These are phyloP conservation scores for Vitis amurensis DNA, from an alignment of 164 flowering plant genomes.

Conservation along the genomic window DNA sequence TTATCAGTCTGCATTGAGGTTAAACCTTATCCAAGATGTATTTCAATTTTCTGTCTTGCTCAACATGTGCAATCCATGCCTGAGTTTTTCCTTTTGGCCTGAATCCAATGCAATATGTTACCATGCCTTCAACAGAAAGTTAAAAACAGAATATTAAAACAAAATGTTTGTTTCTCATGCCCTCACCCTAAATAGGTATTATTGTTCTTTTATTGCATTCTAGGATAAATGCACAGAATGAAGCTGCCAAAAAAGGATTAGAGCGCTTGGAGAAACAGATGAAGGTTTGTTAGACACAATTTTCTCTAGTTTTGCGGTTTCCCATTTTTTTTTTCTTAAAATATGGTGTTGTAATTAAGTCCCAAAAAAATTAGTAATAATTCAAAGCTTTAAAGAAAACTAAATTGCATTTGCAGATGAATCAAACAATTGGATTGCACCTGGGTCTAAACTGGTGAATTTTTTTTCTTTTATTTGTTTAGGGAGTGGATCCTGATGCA, in stretches of 20 bases:
- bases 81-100: background rate
- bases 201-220: slow-evolving; percentile 1
- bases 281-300: slow-evolving; percentile 61
- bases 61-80: background rate
- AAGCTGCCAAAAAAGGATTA: slow-evolving; percentile 87
- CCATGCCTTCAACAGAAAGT: background rate
- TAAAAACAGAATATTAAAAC: too few relatives aligned
- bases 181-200: too few relatives aligned
- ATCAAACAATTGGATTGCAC: background rate
- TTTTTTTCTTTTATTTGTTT: slow-evolving; percentile 9
- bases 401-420: too few relatives aligned
- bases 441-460: background rate
- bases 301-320: too few relatives aligned
- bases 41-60: background rate
- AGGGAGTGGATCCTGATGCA: slow-evolving; percentile 99
- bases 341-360: background rate
- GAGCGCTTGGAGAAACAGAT: slow-evolving; percentile 91
- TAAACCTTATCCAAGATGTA: background rate
- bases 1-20: slow-evolving; percentile 95
- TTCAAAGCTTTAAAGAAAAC: too few relatives aligned
- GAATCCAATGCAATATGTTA: background rate
- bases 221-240: slow-evolving; percentile 87
- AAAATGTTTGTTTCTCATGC: too few relatives aligned
- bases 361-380: too few relatives aligned
- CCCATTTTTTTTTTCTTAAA: background rate